Percentiles rank a stretch among this genome's conserved stretches.
These are phyloP conservation scores for Lathyrus sativus DNA, from an alignment of 306 rosid genomes.

Conservation along the genomic window DNA sequence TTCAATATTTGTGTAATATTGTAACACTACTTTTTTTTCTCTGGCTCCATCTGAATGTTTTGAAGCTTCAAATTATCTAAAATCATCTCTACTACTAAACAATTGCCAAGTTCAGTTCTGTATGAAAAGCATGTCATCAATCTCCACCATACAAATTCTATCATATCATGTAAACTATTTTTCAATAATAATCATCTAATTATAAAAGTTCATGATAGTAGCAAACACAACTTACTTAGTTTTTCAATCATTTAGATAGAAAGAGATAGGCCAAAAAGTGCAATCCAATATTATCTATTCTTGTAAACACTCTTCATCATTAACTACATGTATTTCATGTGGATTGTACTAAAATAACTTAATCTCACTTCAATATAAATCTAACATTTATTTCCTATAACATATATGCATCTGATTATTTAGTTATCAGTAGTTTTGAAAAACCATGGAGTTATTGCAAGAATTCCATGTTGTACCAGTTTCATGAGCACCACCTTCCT, in stretches of 20 bases:
- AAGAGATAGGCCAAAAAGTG: conserved; percentile 1
- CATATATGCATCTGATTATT: neutral
- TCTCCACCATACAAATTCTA: neutral
- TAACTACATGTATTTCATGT: conserved; percentile 8
- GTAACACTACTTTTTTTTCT: too few relatives aligned
- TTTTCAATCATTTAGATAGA: neutral
- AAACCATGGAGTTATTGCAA: conserved; percentile 44
- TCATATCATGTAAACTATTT: neutral
- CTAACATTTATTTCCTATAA: conserved; percentile 5
- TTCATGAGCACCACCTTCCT: neutral
- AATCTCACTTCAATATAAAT: neutral
- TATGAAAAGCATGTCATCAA: neutral
- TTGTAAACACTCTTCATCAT: neutral
- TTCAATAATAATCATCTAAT: neutral
- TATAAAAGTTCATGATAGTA: neutral
- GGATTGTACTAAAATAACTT: neutral
- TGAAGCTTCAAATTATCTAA: too few relatives aligned
- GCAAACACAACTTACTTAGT: neutral
- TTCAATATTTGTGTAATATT: neutral
- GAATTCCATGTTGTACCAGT: conserved; percentile 32
- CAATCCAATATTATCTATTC: neutral
- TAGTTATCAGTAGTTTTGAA: conserved; percentile 36
- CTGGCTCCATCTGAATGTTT: too few relatives aligned
- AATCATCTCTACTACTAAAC: neutral
- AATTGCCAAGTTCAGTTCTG: neutral